Percentiles rank a stretch among this genome's conserved stretches.
Evolutionary conservation across 345 rosid genomes (phyloP).

Genomic region (Alliaria petiolata): DNA sequence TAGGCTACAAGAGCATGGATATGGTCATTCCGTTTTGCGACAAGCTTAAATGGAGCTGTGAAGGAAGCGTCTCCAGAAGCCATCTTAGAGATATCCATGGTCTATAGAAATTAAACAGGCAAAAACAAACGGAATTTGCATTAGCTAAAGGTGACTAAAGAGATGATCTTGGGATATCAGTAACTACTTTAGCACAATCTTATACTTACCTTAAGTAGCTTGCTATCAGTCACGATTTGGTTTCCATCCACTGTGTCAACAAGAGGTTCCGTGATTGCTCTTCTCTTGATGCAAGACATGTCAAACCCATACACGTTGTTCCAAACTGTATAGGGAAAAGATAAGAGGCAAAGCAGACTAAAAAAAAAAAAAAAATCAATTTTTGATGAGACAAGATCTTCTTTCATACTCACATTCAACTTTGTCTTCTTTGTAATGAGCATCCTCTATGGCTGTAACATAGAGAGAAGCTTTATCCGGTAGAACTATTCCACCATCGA

Average conservation of each 20-base stretch:
- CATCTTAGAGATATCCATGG: constrained; percentile 98
- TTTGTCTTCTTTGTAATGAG: constrained; percentile 89
- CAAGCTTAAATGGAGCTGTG: constrained; percentile 77
- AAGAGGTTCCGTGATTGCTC: constrained; percentile 91
- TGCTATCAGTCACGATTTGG: constrained; percentile 80
- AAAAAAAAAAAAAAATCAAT: not conserved
- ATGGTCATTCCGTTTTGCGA: constrained; percentile 79
- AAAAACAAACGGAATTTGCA: not conserved
- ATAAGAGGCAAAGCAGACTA: not conserved
- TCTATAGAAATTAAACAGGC: constrained; percentile 40
- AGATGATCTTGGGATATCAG: not conserved
- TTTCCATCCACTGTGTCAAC: constrained; percentile 87
- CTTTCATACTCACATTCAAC: constrained; percentile 67
- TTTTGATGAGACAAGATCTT: not conserved
- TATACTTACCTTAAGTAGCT: constrained; percentile 68
- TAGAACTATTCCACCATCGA: constrained; percentile 66
- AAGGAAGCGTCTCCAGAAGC: constrained; percentile 85
- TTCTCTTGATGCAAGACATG: constrained; percentile 96
- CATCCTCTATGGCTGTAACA: constrained; percentile 92
- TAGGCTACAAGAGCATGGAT: constrained; percentile 95
- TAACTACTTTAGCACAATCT: not conserved
- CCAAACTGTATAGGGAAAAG: constrained; percentile 54
- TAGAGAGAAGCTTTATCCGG: constrained; percentile 90
- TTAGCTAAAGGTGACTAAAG: constrained; percentile 6
- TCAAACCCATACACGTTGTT: constrained; percentile 81